phyloP scores from a whole-genome alignment of 768 basidiomycete genomes.

The Coprinopsis strossmayeri region DNA sequence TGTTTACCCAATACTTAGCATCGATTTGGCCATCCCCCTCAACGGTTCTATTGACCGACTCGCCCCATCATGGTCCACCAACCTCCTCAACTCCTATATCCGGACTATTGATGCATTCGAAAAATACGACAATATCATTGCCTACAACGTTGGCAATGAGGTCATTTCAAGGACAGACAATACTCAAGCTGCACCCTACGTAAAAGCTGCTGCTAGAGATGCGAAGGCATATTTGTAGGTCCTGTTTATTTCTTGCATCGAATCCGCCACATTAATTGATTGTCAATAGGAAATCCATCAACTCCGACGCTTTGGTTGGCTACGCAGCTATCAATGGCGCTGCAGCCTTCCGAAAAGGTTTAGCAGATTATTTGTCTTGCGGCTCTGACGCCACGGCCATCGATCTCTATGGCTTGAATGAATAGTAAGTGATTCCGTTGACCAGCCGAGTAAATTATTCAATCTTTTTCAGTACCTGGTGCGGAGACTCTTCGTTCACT shows the following conservation, averaged over 20 bases:
- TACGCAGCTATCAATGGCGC: constrained; percentile 82
- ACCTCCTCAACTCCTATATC: constrained; percentile 70
- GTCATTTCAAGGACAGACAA: constrained; percentile 41
- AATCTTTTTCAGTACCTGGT: constrained; percentile 62
- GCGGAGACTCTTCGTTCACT: constrained; percentile 58
- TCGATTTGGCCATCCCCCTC: constrained; percentile 79
- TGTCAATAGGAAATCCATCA: constrained; percentile 48
- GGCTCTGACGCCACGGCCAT: constrained; percentile 59
- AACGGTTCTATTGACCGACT: constrained; percentile 80
- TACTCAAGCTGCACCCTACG: constrained; percentile 65
- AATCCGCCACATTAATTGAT: constrained; percentile 2
- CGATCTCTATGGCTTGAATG: constrained; percentile 84
- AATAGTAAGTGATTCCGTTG: constrained; percentile 50
- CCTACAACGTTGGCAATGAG: constrained; percentile 90
- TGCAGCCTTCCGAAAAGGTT: constrained; percentile 49
- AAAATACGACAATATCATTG: constrained; percentile 86
- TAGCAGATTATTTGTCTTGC: constrained; percentile 80
- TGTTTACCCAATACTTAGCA: constrained; percentile 40
- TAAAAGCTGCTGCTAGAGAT: constrained; percentile 91
- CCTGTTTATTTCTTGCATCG: not conserved
- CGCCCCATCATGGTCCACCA: constrained; percentile 73
- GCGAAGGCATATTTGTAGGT: constrained; percentile 75
- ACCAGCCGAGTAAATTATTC: not conserved
- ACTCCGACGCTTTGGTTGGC: constrained; percentile 66
- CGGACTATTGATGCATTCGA: constrained; percentile 72